phyloP scores from a whole-genome alignment of 352 stramenopile genomes.

The Lagenidium giganteum region DNA sequence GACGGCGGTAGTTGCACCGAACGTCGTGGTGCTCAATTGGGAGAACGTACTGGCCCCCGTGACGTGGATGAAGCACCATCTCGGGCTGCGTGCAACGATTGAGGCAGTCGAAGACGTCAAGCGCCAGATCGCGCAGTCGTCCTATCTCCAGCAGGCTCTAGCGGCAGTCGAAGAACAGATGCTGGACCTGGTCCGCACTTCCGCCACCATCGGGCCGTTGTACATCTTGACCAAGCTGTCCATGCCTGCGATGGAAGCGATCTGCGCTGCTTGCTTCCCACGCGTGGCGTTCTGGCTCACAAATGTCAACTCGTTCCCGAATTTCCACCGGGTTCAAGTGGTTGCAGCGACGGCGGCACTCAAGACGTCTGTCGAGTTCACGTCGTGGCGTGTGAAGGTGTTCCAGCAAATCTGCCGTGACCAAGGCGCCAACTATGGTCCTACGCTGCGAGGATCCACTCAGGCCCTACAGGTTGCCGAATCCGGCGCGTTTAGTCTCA shows the following conservation, averaged over 20 bases:
- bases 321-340: constrained; percentile 24
- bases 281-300: constrained; percentile 27
- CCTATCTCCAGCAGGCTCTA: constrained; percentile 49
- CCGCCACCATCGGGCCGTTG: constrained; percentile 32
- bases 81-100: constrained; percentile 34
- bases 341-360: constrained; percentile 39
- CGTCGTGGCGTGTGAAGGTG: constrained; percentile 34
- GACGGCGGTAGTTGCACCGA: neutral
- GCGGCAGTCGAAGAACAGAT: constrained; percentile 46
- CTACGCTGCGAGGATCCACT: neutral
- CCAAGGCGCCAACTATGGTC: constrained; percentile 11
- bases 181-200: constrained; percentile 32
- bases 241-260: constrained; percentile 37
- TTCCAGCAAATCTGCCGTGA: constrained; percentile 35
- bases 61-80: constrained; percentile 28
- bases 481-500: constrained; percentile 31
- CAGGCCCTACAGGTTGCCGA: constrained; percentile 20
- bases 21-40: constrained; percentile 47
- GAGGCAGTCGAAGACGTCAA: constrained; percentile 25
- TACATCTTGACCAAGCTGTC: constrained; percentile 50
- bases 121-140: constrained; percentile 19
- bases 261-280: constrained; percentile 44
- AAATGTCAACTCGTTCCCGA: constrained; percentile 11
- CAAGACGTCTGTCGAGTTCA: constrained; percentile 22
- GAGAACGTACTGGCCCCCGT: constrained; percentile 53